Percentiles rank a stretch among this genome's conserved stretches.
Conservation (phyloP, 192 early-diverging fungal genomes). For the Backusella liffmaniae region DNA sequence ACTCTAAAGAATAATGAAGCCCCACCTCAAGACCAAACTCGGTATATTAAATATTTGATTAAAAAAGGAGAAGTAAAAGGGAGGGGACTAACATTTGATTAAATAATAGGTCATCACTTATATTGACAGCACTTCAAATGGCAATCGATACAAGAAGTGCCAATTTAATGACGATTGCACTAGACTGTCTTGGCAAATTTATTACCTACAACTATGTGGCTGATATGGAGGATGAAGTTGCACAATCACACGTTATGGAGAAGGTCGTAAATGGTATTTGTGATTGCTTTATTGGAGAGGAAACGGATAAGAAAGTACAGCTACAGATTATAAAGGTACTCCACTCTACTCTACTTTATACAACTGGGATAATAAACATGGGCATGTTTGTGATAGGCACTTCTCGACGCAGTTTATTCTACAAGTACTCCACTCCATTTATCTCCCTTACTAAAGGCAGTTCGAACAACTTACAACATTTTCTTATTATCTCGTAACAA, state of each 20-base stretch:
- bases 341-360: neutral
- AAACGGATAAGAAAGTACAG: constrained; percentile 84
- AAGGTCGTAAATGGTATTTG: constrained; percentile 76
- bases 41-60: constrained; percentile 12
- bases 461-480: constrained; percentile 86
- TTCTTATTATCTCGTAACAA: constrained; percentile 75
- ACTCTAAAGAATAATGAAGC: constrained; percentile 36
- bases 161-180: constrained; percentile 59
- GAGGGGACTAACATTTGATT: neutral
- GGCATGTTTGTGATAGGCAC: constrained; percentile 47
- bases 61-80: neutral
- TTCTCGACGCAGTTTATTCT: constrained; percentile 79
- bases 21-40: constrained; percentile 29
- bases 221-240: constrained; percentile 40
- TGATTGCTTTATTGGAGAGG: constrained; percentile 74
- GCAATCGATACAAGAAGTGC: constrained; percentile 69
- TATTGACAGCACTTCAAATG: constrained; percentile 69
- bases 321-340: constrained; percentile 86
- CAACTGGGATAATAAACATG: neutral
- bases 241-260: constrained; percentile 54
- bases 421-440: constrained; percentile 68
- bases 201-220: constrained; percentile 65
- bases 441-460: constrained; percentile 71
- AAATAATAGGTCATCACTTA: constrained; percentile 31
- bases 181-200: constrained; percentile 84